Evolutionary conservation across 352 stramenopile genomes (phyloP), one percentile per base, ranked within the genome.

Genomic region (Pseudoperonospora humuli): DNA sequence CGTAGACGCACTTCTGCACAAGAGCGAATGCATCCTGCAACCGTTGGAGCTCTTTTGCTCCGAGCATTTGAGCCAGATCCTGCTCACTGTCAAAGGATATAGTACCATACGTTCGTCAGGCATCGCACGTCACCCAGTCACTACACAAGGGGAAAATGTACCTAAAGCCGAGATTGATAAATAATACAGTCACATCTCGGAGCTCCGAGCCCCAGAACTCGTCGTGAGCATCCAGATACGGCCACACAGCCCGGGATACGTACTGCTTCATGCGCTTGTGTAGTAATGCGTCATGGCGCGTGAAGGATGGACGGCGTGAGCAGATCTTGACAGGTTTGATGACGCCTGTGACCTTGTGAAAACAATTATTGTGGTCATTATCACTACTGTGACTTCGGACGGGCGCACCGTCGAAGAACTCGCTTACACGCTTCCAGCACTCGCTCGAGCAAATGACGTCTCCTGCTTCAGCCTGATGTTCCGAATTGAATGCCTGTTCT

Each of bases 181-280:
- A 97, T 47, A 97, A 62, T 24, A 96, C 84, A 1, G 81, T 95
- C 17, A 96, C 84, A 14, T 95, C 84, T 7, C 90, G 68, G 11
- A 97, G 49, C 45, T 97, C 90, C 2, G 85, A 95, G 14, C 80
- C 87, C 89, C 89, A 97, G 42, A 93, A 93, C 67, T 97, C 89
- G 45, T 96, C 86, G 29, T 96, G 83, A 0, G 80, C 77, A 26
- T 95, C 77, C 31, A 97, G 43, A 25, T 94, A 96, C 8, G 88
- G 87, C 73, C 93, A 93, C 21, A 97, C 88, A 7, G 90, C 86
- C 1, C 86, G 70, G 3, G 90, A 93, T 5, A 95, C 82, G 54
- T 96, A 97, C 48, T 93, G 80, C 47, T 92, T 87, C 67, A 96
- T 93, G 20, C 83, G 80, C 1, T 40, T 39, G 32, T 96, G 83